Evolutionary conservation across 2,329 filamentous ascomycete species (phyloP).

Genomic region (Cladophialophora exuberans): DNA sequence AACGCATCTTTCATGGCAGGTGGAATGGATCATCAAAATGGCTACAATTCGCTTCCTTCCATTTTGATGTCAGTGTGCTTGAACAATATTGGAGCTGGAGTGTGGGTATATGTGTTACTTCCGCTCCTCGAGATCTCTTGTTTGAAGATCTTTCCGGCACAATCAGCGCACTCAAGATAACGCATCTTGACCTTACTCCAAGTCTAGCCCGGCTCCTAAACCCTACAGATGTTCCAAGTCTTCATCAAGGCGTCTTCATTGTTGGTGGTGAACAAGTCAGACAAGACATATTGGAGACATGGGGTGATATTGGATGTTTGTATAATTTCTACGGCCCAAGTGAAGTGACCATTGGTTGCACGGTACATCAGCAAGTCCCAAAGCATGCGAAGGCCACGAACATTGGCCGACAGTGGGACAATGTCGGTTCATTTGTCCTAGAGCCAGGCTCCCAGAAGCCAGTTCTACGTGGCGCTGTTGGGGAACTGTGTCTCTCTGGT

Average conservation of each 20-base stretch:
- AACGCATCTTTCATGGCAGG: slow-evolving; percentile 72
- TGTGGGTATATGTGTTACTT: slow-evolving; percentile 81
- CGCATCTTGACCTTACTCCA: slow-evolving; percentile 89
- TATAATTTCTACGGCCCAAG: slow-evolving; percentile 94
- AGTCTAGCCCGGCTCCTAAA: slow-evolving; percentile 78
- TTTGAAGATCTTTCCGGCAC: slow-evolving; percentile 78
- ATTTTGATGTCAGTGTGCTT: slow-evolving; percentile 90
- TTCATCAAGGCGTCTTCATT: slow-evolving; percentile 86
- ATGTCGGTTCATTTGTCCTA: slow-evolving; percentile 83
- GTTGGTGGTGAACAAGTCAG: slow-evolving; percentile 88
- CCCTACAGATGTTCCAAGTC: slow-evolving; percentile 76
- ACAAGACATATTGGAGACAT: slow-evolving; percentile 83
- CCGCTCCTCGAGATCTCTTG: slow-evolving; percentile 80
- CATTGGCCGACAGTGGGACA: slow-evolving; percentile 83
- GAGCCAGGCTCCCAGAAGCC: slow-evolving; percentile 69
- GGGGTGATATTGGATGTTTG: slow-evolving; percentile 79
- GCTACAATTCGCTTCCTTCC: slow-evolving; percentile 91
- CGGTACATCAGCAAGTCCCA: slow-evolving; percentile 83
- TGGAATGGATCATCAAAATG: slow-evolving; percentile 77
- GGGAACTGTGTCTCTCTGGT: slow-evolving; percentile 86
- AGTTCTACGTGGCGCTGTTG: slow-evolving; percentile 76
- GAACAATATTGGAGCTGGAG: slow-evolving; percentile 98
- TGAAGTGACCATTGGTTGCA: slow-evolving; percentile 89
- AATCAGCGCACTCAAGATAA: slow-evolving; percentile 74
- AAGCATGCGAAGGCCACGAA: slow-evolving; percentile 79